Evolutionary conservation across 805 yeast genomes (phyloP), one percentile per base, ranked within the genome.

Genomic region (Metschnikowia vanudenii): DNA sequence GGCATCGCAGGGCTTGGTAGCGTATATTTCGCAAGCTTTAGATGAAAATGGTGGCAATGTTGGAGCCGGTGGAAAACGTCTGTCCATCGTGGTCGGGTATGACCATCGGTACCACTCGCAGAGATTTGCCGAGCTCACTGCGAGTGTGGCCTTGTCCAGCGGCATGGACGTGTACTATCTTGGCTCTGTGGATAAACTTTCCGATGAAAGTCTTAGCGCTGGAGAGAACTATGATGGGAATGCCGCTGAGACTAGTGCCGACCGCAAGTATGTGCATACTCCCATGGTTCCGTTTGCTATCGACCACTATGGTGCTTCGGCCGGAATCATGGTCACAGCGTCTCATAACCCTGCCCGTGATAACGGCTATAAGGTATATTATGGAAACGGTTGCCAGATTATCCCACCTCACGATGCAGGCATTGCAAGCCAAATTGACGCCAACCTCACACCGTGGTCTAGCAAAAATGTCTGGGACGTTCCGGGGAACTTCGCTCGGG

Each of bases 321-420:
- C 83, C 41, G 99, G 98, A 18, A 85, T 92, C 1, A 91, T 91
- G 97, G 80, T 91, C 24, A 89, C 96, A 0, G 96, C 96, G 1
- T 85, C 94, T 43, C 96, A 88, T 60, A 86, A 86, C 60, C 92
- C 94, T 1, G 85, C 85, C 29, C 71, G 78, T 62, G 97, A 90
- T 61, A 91, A 91, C 60, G 98, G 98, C 0, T 92, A 88, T 68
- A 92, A 92, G 61, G 98, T 92, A 1, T 92, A 94, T 69, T 89
- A 94, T 81, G 71, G 75, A 9, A 92, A 92, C 61, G 98, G 97
- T 3, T 92, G 97, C 64, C 98, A 94, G 64, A 94, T 92, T 52
- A 88, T 92, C 38, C 91, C 96, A 2, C 98, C 99, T 0, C 89
- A 84, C 59, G 98, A 94, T 59, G 57, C 58, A 2, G 81, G 76